Base-by-base conservation (phyloP, 2,329 filamentous ascomycete species). In the Monosporascus cannonballus region DNA sequence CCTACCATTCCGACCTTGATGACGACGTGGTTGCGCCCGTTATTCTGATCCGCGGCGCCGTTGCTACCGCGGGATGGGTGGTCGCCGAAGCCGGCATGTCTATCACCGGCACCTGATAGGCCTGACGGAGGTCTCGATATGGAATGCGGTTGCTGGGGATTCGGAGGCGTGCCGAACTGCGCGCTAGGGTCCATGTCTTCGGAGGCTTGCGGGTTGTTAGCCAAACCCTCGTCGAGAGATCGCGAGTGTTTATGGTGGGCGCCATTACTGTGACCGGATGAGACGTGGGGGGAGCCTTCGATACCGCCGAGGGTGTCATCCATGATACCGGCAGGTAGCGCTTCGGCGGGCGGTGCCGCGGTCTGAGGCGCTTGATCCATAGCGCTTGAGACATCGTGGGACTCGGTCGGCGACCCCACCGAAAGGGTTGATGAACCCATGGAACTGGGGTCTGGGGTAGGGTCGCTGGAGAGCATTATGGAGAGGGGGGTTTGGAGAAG, bases 1-100 rank as follows among this genome's bases (percentile, higher is more conserved):
- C 94, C 94, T 46, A 99, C 94, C 94, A 99, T 99, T 67, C 94
- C 94, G 49, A 99, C 94, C 74, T 99, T 99, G 79, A 99, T 97
- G 53, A 99, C 94, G 38, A 99, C 94, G 64, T 85, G 83, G 68
- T 85, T 85, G 56, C 83, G 76, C 47, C 79, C 77, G 59, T 79
- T 79, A 54, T 62, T 68, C 27, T 67, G 68, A 49, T 73, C 67
- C 18, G 66, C 69, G 50, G 66, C 69, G 49, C 70, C 70, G 54
- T 64, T 68, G 54, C 69, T 69, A 60, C 70, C 65, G 60, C 71
- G 64, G 56, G 76, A 64, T 22, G 70, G 70, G 34, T 78, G 76
- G 50, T 81, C 78, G 44, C 67, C 68, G 58, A 74, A 71, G 25
- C 67, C 59, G 47, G 71, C 69, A 25, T 71, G 69, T 55, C 67